Conservation (phyloP, 83 land plant genomes). For the Diphasiastrum complanatum region DNA sequence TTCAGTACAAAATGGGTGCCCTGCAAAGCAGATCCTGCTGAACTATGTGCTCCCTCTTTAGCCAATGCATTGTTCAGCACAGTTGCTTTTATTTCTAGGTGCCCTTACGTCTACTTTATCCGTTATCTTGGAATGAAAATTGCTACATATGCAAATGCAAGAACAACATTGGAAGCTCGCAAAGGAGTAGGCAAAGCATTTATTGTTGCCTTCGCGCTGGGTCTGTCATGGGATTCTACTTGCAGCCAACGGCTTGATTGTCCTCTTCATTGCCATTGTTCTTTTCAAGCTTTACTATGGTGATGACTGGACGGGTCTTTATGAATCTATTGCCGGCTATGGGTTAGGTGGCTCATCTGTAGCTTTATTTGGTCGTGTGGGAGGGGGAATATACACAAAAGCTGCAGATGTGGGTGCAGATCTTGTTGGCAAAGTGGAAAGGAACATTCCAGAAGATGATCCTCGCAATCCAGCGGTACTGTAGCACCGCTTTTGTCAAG, state of each 20-base stretch:
- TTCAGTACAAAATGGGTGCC: slow-evolving; percentile 57
- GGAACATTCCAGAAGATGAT: slow-evolving; percentile 82
- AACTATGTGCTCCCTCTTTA: slow-evolving; percentile 59
- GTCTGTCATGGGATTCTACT: slow-evolving; percentile 85
- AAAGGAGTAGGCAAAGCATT: slow-evolving; percentile 81
- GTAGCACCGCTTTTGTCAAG: slow-evolving; percentile 15
- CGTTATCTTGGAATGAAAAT: slow-evolving; percentile 84
- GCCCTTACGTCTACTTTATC: slow-evolving; percentile 55
- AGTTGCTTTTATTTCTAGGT: slow-evolving; percentile 65
- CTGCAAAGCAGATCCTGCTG: slow-evolving; percentile 39
- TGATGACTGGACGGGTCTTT: slow-evolving; percentile 85
- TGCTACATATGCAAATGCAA: slow-evolving; percentile 80
- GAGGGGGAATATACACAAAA: slow-evolving; percentile 92
- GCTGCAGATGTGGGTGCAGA: slow-evolving; percentile 98
- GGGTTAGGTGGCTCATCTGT: slow-evolving; percentile 93
- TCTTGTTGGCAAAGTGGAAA: slow-evolving; percentile 86
- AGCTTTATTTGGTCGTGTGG: slow-evolving; percentile 89
- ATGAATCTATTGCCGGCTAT: slow-evolving; percentile 81
- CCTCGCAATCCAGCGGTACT: slow-evolving; percentile 80
- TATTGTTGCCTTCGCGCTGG: slow-evolving; percentile 75
- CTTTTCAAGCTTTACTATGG: slow-evolving; percentile 67
- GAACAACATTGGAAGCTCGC: slow-evolving; percentile 71
- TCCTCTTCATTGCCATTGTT: slow-evolving; percentile 62
- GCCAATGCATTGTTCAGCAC: slow-evolving; percentile 67
- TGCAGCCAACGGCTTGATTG: slow-evolving; percentile 74